These are phyloP conservation scores for Exserohilum turcica DNA, from an alignment of 2,329 filamentous ascomycete genomes.

Conservation along the genomic window DNA sequence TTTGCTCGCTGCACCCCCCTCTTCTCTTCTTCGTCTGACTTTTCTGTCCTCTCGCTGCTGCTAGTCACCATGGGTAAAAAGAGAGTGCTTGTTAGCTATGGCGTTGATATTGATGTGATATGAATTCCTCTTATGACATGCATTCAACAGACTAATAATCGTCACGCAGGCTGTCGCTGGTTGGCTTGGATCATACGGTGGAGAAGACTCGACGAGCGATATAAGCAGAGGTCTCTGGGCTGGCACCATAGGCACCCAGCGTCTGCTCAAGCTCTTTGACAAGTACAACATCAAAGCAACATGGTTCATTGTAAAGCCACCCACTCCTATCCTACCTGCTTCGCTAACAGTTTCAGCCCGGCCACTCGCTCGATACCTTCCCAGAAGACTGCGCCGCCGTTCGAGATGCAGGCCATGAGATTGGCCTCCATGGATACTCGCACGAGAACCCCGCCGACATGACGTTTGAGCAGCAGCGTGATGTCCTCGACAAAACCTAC, in stretches of 20 bases:
- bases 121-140: constrained; percentile 55
- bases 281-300: constrained; percentile 74
- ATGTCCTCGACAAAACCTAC: constrained; percentile 76
- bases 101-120: constrained; percentile 68
- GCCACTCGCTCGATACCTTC: constrained; percentile 70
- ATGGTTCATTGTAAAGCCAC: constrained; percentile 69
- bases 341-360: constrained; percentile 36
- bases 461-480: constrained; percentile 75
- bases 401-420: constrained; percentile 68
- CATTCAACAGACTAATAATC: constrained; percentile 35
- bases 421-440: constrained; percentile 71
- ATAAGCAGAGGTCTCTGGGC: constrained; percentile 74
- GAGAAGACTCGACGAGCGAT: constrained; percentile 73
- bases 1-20: too few species aligned
- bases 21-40: too few species aligned
- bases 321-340: constrained; percentile 46
- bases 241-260: constrained; percentile 69
- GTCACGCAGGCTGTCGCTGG: constrained; percentile 59
- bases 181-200: constrained; percentile 76
- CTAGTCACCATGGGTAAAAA: constrained; percentile 54
- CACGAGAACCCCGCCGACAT: constrained; percentile 76
- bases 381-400: constrained; percentile 67
- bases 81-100: constrained; percentile 64
- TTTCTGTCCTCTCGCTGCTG: too few species aligned
- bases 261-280: constrained; percentile 73